phyloP scores from a whole-genome alignment of 225 moss, liverwort and hornwort genomes.

The Pleurozium schreberi region DNA sequence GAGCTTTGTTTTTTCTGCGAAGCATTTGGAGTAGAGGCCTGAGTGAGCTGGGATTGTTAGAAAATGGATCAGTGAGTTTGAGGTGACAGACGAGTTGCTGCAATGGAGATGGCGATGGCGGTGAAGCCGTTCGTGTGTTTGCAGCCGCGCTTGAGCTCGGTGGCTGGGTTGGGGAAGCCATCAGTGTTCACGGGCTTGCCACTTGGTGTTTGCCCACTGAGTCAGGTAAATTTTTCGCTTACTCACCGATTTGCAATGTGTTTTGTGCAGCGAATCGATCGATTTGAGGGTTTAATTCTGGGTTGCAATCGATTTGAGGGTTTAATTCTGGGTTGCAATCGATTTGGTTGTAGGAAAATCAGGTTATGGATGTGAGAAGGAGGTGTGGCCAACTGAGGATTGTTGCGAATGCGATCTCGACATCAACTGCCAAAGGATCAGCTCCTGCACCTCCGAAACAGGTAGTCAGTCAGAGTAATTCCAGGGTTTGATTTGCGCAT shows the following conservation, averaged over 20 bases:
- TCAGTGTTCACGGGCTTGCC: not conserved
- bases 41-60: not conserved
- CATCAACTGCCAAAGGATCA: slow-evolving; percentile 18
- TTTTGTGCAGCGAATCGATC: not conserved
- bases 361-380: slow-evolving; percentile 1
- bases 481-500: not conserved
- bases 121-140: not conserved
- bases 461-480: not conserved
- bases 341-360: slow-evolving; percentile 3
- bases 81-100: not conserved
- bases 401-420: slow-evolving; percentile 22
- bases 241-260: not conserved
- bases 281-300: not conserved
- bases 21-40: not conserved
- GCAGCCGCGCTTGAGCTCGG: not conserved
- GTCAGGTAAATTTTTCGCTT: not conserved
- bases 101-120: slow-evolving; percentile 12
- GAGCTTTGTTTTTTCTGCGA: not conserved
- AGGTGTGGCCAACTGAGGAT: slow-evolving; percentile 4
- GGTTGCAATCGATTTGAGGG: too few relatives aligned
- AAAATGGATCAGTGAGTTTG: not conserved
- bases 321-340: not conserved
- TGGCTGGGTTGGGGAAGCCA: not conserved
- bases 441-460: slow-evolving; percentile 31
- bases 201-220: not conserved